Percentiles rank a stretch among this genome's conserved stretches.
Evolutionary conservation across 1,284 basidiomycete species (phyloP).

Genomic region (Coniophora puteana): DNA sequence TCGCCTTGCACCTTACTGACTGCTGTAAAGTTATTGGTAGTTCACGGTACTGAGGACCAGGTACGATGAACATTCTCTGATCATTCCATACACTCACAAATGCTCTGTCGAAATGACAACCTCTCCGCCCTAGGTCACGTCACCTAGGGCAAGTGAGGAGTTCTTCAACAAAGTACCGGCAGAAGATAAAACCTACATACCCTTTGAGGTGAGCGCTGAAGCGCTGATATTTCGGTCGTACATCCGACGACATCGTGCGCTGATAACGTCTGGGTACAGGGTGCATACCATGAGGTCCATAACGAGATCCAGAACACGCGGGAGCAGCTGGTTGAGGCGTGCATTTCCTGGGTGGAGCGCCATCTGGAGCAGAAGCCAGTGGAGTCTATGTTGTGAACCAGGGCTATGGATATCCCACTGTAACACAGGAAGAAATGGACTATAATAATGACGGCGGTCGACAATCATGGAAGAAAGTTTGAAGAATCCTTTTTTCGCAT

Average conservation of each 20-base stretch:
- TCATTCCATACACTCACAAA: conserved; percentile 4
- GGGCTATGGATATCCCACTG: background rate
- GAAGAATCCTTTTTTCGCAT: no score
- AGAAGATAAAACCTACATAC: conserved; percentile 61
- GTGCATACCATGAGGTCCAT: conserved; percentile 78
- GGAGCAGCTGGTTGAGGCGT: conserved; percentile 53
- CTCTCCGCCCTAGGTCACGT: conserved; percentile 54
- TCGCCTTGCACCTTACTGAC: conserved; percentile 5
- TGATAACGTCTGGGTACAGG: conserved; percentile 37
- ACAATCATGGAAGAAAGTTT: no score
- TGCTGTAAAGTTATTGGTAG: conserved; percentile 51
- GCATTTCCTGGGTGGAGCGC: conserved; percentile 51
- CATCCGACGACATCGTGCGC: background rate
- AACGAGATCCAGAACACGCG: conserved; percentile 75
- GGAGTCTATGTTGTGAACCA: background rate
- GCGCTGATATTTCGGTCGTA: no score
- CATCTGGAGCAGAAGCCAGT: conserved; percentile 17
- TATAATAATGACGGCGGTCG: no score
- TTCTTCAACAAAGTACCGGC: conserved; percentile 61
- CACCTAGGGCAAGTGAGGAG: conserved; percentile 50
- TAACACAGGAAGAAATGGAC: no score
- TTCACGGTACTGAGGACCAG: conserved; percentile 77
- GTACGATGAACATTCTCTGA: conserved; percentile 33
- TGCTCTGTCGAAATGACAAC: background rate
- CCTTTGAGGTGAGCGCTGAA: conserved; percentile 41